phyloP scores from a whole-genome alignment of 1,284 basidiomycete species.

The Ceratobasidium sp. region DNA sequence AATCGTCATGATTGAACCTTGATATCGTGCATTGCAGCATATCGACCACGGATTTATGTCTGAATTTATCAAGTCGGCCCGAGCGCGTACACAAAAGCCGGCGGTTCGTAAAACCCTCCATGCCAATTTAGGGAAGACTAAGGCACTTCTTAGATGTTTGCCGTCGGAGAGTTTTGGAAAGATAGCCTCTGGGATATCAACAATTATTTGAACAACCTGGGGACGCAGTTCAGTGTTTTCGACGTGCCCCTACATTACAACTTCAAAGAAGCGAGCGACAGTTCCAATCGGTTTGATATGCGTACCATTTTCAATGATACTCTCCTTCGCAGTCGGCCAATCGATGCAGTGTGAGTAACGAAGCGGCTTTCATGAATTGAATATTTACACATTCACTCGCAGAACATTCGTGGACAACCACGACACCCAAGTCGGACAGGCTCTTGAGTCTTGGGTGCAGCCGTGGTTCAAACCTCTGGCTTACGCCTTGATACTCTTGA shows the following conservation, averaged over 20 bases:
- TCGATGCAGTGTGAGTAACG: conserved; percentile 58
- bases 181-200: conserved; percentile 46
- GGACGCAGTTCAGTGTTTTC: conserved; percentile 57
- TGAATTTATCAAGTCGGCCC: conserved; percentile 59
- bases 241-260: conserved; percentile 63
- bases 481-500: conserved; percentile 62
- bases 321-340: conserved; percentile 58
- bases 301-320: conserved; percentile 61
- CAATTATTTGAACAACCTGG: conserved; percentile 52
- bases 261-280: conserved; percentile 60
- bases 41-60: conserved; percentile 55
- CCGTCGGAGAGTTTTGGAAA: conserved; percentile 61
- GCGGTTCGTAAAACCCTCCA: not conserved
- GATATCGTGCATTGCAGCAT: conserved; percentile 46
- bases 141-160: conserved; percentile 50
- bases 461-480: conserved; percentile 62
- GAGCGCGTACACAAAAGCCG: conserved; percentile 51
- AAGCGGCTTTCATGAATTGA: not conserved
- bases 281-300: conserved; percentile 56
- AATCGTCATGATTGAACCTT: not conserved
- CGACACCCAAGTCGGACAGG: conserved; percentile 57
- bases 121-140: not conserved
- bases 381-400: not conserved
- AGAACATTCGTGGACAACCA: conserved; percentile 61
- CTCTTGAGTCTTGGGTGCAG: conserved; percentile 59